Base-by-base conservation (phyloP, 1,284 basidiomycete species). In the Laetiporus sulphureus region DNA sequence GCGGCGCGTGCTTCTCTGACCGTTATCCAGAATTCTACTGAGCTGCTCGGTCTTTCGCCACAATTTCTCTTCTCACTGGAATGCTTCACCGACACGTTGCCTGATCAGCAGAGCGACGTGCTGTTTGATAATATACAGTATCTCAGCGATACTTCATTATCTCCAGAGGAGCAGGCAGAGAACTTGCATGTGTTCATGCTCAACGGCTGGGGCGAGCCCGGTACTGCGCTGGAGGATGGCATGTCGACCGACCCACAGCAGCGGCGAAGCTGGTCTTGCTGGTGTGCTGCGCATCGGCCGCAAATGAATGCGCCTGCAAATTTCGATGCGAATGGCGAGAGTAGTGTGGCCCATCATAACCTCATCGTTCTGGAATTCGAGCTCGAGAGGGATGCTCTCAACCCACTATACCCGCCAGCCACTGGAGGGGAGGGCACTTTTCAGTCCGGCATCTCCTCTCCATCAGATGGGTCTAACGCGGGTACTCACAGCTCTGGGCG, bases 311-410 rank as follows among this genome's bases (percentile, higher is more conserved):
- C 51, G 2, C 52, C 55, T 3, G 54, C 47, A 13, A 56, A 52
- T 27, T 10, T 51, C 21, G 50, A 36, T 2, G 40, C 32, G 20
- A 40, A 23, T n/a, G 32, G 25, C 31, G 30, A 42, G 34, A 36
- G 25, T 4, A 37, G 42, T 11, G 27, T 35, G 55, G 27, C 52
- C 29, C 38, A 57, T 40, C 54, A 50, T 44, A 56, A 56, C 41
- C 56, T 75, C 38, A 75, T 90, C 51, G 71, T 90, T 24, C 72
- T 93, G 54, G 91, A 94, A 58, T 89, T 93, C 50, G 91, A 93
- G 61, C 69, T 91, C 18, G 86, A 91, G 55, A 62, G 68, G 36
- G 90, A 93, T 57, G 53, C 58, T 0, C 63, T 80, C 56, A 91
- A 92, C 52, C 90, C 90, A 0, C 64, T 91, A 8, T 83, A 83